A percentile compares a stretch with the other conserved stretches of the same genome.
Conservation (phyloP, 768 basidiomycete genomes). For the Crassisporium funariophilum region DNA sequence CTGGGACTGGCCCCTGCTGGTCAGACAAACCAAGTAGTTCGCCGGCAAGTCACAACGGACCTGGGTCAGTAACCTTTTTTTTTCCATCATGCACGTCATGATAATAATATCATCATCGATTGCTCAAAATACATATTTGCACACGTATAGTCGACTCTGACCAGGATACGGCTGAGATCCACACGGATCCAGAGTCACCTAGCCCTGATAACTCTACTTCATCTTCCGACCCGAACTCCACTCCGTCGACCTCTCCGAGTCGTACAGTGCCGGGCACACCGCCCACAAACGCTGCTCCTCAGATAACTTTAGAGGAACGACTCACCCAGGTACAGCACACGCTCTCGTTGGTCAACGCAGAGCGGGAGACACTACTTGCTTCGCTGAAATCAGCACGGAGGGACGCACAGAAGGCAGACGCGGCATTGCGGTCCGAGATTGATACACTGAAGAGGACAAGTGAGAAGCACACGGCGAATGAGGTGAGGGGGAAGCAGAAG, state of each 20-base stretch:
- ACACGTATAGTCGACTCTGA: slow-evolving; percentile 28
- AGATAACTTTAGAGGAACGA: slow-evolving; percentile 67
- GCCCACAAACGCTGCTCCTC: slow-evolving; percentile 23
- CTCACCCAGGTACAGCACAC: slow-evolving; percentile 65
- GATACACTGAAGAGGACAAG: slow-evolving; percentile 80
- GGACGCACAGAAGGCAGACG: slow-evolving; percentile 83
- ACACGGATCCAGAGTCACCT: slow-evolving; percentile 38
- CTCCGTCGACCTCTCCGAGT: slow-evolving; percentile 43
- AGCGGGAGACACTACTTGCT: slow-evolving; percentile 66
- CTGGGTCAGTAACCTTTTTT: slow-evolving; percentile 41
- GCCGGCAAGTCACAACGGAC: slow-evolving; percentile 71
- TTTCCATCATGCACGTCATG: slow-evolving; percentile 7
- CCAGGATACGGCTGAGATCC: slow-evolving; percentile 30
- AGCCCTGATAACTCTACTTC: slow-evolving; percentile 31
- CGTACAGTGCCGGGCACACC: slow-evolving; percentile 32
- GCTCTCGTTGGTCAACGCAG: slow-evolving; percentile 61
- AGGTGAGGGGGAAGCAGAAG: slow-evolving; percentile 84
- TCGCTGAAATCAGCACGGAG: slow-evolving; percentile 78
- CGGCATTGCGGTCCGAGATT: slow-evolving; percentile 80
- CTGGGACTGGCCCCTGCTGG: slow-evolving; percentile 71
- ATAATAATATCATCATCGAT: background rate
- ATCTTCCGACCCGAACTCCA: slow-evolving; percentile 37
- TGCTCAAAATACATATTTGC: slow-evolving; percentile 6
- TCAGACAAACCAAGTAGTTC: slow-evolving; percentile 43
- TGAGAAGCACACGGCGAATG: slow-evolving; percentile 75